Base-by-base conservation (phyloP, 208 protist species). In the Balamuthia mandrillaris region DNA sequence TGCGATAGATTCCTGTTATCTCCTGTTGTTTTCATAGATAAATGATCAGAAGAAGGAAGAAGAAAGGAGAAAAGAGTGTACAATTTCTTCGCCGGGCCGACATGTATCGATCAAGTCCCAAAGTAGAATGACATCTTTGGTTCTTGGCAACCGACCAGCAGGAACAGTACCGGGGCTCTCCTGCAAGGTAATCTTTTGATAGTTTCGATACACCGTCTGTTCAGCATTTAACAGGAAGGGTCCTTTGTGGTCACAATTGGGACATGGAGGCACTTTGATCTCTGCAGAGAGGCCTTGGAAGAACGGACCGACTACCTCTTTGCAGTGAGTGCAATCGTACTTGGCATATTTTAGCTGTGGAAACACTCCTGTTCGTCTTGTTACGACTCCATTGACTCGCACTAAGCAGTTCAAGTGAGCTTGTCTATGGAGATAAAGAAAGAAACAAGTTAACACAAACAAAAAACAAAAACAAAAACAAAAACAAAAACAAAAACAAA, bases 161-260 rank as follows among this genome's bases (percentile, higher is more conserved):
- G 98, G 97, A 51, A 99, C 98, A 61, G 97, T 98, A 29, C 98
- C 96, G 16, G 98, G 99, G 3, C 95, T 95, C 91, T 99, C 99
- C 91, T 99, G 98, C 45, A 98, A 82, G 12, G 96, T 94, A 65
- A 99, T 95, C 9, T 96, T 98, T 89, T 99, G 98, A 86, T 99
- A 99, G 92, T 99, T 99, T 61, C 96, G 89, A 91, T 99, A 99
- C 75, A 99, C 90, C 0, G 98, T 99, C 78, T 91, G 92, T 7
- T 95, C 93, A 88, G 96, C 95, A 90, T 98, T 98, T 29, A 99
- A 92, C 39, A 89, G 92, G 89, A 99, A 99, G 5, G 97, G 96
- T 0, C 96, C 96, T 61, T 89, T 90, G 21, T 24, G 61, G 82
- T 92, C 84, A 51, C 91, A 94, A 16, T 90, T 27, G 18, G 90